Percentiles rank a stretch among this genome's conserved stretches.
phyloP scores from a whole-genome alignment of 768 basidiomycete genomes.

The Boletus reticuloceps region DNA sequence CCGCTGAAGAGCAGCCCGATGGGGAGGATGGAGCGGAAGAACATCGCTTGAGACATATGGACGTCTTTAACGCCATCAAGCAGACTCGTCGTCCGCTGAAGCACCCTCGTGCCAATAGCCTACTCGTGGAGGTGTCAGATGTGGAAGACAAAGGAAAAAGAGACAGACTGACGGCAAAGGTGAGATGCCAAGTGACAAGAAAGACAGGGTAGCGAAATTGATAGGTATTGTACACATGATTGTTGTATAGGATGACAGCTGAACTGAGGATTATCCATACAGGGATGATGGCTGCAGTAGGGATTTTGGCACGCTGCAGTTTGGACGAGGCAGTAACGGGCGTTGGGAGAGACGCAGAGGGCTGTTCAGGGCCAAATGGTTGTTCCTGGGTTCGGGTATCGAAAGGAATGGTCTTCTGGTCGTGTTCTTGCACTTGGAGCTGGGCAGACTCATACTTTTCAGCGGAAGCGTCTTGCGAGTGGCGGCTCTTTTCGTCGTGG shows the following conservation, averaged over 20 bases:
- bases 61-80: slow-evolving; percentile 79
- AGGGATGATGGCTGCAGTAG: slow-evolving; percentile 75
- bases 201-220: slow-evolving; percentile 91
- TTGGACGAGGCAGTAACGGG: slow-evolving; percentile 49
- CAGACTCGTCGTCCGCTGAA: slow-evolving; percentile 78
- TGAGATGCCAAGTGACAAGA: slow-evolving; percentile 83
- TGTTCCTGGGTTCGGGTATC: neutral
- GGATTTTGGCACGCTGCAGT: slow-evolving; percentile 49
- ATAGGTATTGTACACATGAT: slow-evolving; percentile 79
- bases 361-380: neutral
- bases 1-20: slow-evolving; percentile 94
- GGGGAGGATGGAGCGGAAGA: slow-evolving; percentile 83
- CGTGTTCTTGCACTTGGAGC: slow-evolving; percentile 20
- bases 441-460: slow-evolving; percentile 23
- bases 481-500: slow-evolving; percentile 27
- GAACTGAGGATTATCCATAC: slow-evolving; percentile 92
- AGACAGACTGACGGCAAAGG: slow-evolving; percentile 53
- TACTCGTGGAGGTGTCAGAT: slow-evolving; percentile 22
- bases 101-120: slow-evolving; percentile 82
- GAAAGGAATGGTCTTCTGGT: slow-evolving; percentile 5
- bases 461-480: too few species aligned
- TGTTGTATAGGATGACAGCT: slow-evolving; percentile 95
- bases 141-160: neutral
- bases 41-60: slow-evolving; percentile 75
- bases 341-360: slow-evolving; percentile 45